Base-by-base conservation (phyloP, 495 filamentous ascomycete genomes). In the Penicillium lividum region DNA sequence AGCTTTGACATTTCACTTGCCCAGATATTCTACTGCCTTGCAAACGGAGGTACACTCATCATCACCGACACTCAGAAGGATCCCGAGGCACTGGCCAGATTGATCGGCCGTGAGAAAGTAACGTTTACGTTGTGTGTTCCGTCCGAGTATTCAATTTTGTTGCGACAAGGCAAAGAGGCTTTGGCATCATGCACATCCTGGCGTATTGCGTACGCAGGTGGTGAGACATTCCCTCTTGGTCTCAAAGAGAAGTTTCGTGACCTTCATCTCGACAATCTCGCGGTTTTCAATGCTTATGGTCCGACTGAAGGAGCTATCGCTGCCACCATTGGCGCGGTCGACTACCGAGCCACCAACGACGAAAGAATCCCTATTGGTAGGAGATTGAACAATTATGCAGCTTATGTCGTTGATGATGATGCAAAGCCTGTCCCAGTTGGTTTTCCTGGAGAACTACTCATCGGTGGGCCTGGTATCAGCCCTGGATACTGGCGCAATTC, bases 351-450 rank as follows among this genome's bases (percentile, higher is more conserved):
- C 30, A 7, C 4, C 4, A 4, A 4, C 7, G 7, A 4, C 7
- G 4, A 7, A 5, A n/a, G n/a, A n/a, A 36, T 36, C 3, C 34
- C 34, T 36, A 11, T 11, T 9, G 34, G 34, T 13, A 5, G 3
- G 3, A 9, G 5, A 7, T 9, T 36, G 6, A 3, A 3, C 7
- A 81, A 81, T 57, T 77, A 76, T 49, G 29, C 29, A 7, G 38
- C 65, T 5, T 80, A 80, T 57, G 66, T 82, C 27, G 31, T 84
- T 3, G 78, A 82, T 52, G 50, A 72, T 6, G 7, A 78, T 5
- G 34, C 69, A 7, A 51, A 65, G 7, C 71, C 69, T 3, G 2
- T 82, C 0, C 75, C 78, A 0, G 34, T 59, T 15, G 79, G 77
- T 6, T 38, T 72, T 4, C 50, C 68, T 2, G 81, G 80, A 1